phyloP scores from a whole-genome alignment of 176 grass and related monocot genomes.

The Themeda triandra region DNA sequence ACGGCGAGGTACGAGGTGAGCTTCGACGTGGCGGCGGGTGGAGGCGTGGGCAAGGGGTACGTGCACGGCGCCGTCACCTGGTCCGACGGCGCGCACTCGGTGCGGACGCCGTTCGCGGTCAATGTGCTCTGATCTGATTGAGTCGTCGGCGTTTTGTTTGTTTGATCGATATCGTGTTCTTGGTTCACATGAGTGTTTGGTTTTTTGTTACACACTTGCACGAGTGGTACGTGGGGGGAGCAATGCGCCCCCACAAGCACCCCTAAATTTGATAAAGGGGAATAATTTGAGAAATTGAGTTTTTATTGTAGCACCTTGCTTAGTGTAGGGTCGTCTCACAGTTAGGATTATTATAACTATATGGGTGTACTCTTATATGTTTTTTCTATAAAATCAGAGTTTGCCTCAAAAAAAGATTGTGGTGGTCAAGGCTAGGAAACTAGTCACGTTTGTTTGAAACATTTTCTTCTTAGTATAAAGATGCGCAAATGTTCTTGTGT shows the following conservation, averaged over 20 bases:
- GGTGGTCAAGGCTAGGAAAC: too few relatives aligned
- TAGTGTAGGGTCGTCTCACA: neutral
- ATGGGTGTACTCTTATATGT: neutral
- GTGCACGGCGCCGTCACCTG: conserved; percentile 63
- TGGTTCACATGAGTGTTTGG: neutral
- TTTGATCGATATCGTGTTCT: neutral
- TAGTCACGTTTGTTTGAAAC: too few relatives aligned
- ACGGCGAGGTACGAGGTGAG: conserved; percentile 72
- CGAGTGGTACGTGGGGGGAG: neutral
- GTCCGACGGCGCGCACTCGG: conserved; percentile 84
- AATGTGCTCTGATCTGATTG: conserved; percentile 54
- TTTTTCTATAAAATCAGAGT: neutral
- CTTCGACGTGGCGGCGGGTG: conserved; percentile 35
- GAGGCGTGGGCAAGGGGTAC: conserved; percentile 54
- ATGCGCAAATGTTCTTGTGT: too few relatives aligned
- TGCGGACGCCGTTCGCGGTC: conserved; percentile 73
- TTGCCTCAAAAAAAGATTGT: too few relatives aligned
- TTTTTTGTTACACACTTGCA: neutral
- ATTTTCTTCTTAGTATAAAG: too few relatives aligned
- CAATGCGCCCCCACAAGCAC: neutral
- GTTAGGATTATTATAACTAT: neutral
- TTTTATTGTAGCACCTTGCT: neutral
- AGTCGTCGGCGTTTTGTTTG: neutral
- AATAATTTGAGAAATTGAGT: neutral
- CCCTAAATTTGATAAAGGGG: neutral